Base-by-base conservation (phyloP, 441 rosid genomes). In the Populus trichocarpa region DNA sequence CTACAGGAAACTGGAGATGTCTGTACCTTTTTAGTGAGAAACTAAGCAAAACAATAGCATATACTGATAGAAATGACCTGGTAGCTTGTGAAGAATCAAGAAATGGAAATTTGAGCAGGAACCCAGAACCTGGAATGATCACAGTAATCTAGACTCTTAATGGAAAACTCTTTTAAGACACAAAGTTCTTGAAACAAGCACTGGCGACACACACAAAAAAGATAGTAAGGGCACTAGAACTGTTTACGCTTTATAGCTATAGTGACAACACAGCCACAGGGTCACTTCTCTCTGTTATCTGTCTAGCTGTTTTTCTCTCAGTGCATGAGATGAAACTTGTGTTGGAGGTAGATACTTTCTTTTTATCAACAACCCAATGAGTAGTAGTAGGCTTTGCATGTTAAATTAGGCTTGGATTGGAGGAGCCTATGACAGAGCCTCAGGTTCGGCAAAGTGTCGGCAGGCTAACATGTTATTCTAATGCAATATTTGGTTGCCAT, bases 371-470 rank as follows among this genome's bases (percentile, higher is more conserved):
- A 50, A 13, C 5, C 70, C 67, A 38, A 22, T 46, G 16, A 76
- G 53, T 5, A 25, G 57, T 23, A 70, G 53, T 2, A 25, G 40
- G 50, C 16, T 22, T 12, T 65, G 78, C 71, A 69, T 72, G 79
- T 25, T 26, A 22, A 22, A 18, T 23, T 33, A 78, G 86, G 86
- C 74, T 81, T 74, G 80, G 88, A 30, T 5, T 38, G 70, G 66
- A 46, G 72, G 66, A 77, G 69, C 81, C 74, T 67, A 26, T 20
- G n/a, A 6, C 82, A 82, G 50, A 78, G 35, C 75, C 84, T 78
- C 0, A 81, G 88, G 82, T 14, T 64, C 28, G 80, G 88, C 75
- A n/a, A 38, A 35, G 80, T 85, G 89, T 86, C 89, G 91, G 88
- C 86, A 83, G 85, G 33, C 61, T 40, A 18, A 20, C 46, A 0